Evolutionary conservation across 139 green algal genomes (phyloP), one percentile per base, ranked within the genome.

Genomic region (Coelastrella sp.): DNA sequence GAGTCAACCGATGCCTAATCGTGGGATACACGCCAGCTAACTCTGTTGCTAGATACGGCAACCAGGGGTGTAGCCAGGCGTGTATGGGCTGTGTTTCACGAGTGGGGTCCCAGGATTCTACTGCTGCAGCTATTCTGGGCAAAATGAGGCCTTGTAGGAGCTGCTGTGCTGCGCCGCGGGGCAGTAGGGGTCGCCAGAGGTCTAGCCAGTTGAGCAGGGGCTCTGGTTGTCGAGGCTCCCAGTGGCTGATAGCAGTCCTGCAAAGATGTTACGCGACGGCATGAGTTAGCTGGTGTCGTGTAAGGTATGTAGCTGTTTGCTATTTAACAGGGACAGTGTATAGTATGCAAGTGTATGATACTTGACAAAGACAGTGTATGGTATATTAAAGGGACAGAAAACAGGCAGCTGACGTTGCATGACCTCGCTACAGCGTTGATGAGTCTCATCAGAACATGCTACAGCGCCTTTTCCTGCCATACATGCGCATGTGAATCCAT

Each of bases 41-140:
- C 20, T 93, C 85, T 11, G 84, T n/a, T 0, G 94, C 95, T 71
- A 99, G 92, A 76, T 93, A 93, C 4, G 95, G 95, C 88, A 99
- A 95, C 98, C 98, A 99, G 60, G 98, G 98, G 91, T 99, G 98
- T 90, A 99, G 91, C 98, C 98, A 99, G 6, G 94, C 94, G 90
- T 99, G 98, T 77, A 99, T 94, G 22, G 98, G 93, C 84, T 98
- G 92, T 6, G 94, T 94, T 91, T 99, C 98, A 17, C 86, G 73
- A 23, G 94, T 92, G 54, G 98, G 98, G 90, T 99, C 96, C 98
- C 98, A 99, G 5, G 86, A 81, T 57, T 96, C 92, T 23, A 99
- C 95, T 58, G 95, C 96, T 22, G 83, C n/a, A n/a, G 87, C 79
- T 74, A 99, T 92, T 90, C 94, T 94, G 13, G 98, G 98, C 88